A percentile compares a stretch with the other conserved stretches of the same genome.
phyloP scores from a whole-genome alignment of 2,329 filamentous ascomycete species.

The Blastomyces parvus region DNA sequence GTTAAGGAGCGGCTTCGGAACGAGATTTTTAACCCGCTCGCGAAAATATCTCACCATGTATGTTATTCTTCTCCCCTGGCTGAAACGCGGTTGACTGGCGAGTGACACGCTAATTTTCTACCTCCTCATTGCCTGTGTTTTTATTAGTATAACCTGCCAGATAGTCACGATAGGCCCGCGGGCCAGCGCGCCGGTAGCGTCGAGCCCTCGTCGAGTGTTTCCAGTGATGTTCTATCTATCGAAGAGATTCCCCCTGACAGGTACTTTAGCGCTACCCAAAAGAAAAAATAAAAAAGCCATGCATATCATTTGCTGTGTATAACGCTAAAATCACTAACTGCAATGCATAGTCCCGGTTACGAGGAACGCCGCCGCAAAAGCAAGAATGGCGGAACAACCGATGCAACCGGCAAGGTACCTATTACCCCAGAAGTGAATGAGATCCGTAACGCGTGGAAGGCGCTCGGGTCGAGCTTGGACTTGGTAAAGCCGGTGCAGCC shows the following conservation, averaged over 20 bases:
- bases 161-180: not conserved
- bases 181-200: not conserved
- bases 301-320: not conserved
- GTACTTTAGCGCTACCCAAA: not conserved
- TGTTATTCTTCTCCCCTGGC: conserved; percentile 9
- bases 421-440: not conserved
- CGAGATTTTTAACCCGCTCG: conserved; percentile 26
- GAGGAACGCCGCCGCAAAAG: not conserved
- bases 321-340: not conserved
- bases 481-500: not conserved
- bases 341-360: not conserved
- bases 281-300: not conserved
- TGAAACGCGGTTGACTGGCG: not conserved
- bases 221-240: not conserved
- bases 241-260: not conserved
- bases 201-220: not conserved
- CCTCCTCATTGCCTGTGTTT: not conserved
- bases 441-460: not conserved
- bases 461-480: not conserved
- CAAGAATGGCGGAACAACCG: not conserved
- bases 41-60: conserved; percentile 28
- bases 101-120: not conserved
- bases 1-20: conserved; percentile 17
- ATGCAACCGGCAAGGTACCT: not conserved
- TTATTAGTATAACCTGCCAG: conserved; percentile 11